A percentile compares a stretch with the other conserved stretches of the same genome.
Evolutionary conservation across 257 asterid species (phyloP).

Genomic region (Solanum lycopersicoides): DNA sequence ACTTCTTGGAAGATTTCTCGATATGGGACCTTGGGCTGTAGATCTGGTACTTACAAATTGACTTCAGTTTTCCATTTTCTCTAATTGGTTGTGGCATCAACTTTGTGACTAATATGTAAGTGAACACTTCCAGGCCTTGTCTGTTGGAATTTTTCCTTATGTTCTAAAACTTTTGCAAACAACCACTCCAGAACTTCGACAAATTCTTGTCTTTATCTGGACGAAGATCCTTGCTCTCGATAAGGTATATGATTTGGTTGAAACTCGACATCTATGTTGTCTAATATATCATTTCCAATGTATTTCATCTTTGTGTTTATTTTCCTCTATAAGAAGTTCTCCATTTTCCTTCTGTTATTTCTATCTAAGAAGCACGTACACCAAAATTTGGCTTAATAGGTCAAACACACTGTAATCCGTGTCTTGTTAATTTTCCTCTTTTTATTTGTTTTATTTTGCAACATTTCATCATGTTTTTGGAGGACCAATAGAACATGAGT

Average conservation of each 20-base stretch:
- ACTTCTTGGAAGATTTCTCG: constrained; percentile 97
- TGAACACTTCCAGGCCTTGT: constrained; percentile 55
- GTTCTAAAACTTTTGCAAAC: constrained; percentile 95
- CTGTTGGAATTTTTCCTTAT: constrained; percentile 98
- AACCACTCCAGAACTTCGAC: constrained; percentile 89
- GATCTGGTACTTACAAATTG: constrained; percentile 60
- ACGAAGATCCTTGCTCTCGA: constrained; percentile 96
- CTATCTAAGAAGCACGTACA: neutral
- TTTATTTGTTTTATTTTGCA: neutral
- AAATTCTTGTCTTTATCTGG: constrained; percentile 97
- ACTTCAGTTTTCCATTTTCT: neutral
- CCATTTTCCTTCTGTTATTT: neutral
- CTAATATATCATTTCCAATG: neutral
- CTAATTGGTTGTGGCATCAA: neutral
- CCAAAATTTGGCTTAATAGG: neutral
- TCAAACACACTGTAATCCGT: neutral
- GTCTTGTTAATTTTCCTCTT: neutral
- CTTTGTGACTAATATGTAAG: neutral
- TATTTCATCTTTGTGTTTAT: neutral
- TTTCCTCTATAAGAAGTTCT: neutral
- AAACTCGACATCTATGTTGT: neutral
- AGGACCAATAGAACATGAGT: neutral
- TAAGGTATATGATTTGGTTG: constrained; percentile 41
- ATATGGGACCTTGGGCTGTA: constrained; percentile 99
- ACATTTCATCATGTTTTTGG: neutral